Evolutionary conservation across 441 rosid genomes (phyloP).

Genomic region (Lepidium campestre): DNA sequence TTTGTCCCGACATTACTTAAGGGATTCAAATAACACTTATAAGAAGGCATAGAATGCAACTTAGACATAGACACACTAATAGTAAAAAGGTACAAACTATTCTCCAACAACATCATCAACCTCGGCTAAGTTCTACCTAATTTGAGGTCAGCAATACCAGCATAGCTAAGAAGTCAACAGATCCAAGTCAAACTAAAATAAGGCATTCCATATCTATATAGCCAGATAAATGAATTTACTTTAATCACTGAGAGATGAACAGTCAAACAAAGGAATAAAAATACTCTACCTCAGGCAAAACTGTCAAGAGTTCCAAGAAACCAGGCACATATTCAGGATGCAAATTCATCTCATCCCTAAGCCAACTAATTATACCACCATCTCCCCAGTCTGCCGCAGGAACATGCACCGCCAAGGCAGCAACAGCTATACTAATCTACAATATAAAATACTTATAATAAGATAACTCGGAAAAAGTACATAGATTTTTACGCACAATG

Average conservation of each 20-base stretch:
- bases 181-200: not conserved
- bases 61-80: not conserved
- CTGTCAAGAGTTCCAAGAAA: slow-evolving; percentile 91
- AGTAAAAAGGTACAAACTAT: not conserved
- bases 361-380: slow-evolving; percentile 93
- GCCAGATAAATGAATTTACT: not conserved
- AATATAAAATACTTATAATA: slow-evolving; percentile 24
- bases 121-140: slow-evolving; percentile 4
- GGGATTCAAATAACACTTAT: not conserved
- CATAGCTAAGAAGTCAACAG: slow-evolving; percentile 9
- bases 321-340: slow-evolving; percentile 94
- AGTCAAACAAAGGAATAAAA: not conserved
- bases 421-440: slow-evolving; percentile 98
- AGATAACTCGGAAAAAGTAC: not conserved
- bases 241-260: not conserved
- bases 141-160: slow-evolving; percentile 3
- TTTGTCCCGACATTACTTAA: not conserved
- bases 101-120: not conserved
- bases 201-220: slow-evolving; percentile 4
- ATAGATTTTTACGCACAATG: not conserved
- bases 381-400: slow-evolving; percentile 96
- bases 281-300: slow-evolving; percentile 84
- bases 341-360: slow-evolving; percentile 86
- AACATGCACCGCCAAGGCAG: slow-evolving; percentile 97
- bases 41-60: not conserved